Evolutionary conservation across 768 basidiomycete species (phyloP).

Genomic region (Rhizopogon salebrosus): DNA sequence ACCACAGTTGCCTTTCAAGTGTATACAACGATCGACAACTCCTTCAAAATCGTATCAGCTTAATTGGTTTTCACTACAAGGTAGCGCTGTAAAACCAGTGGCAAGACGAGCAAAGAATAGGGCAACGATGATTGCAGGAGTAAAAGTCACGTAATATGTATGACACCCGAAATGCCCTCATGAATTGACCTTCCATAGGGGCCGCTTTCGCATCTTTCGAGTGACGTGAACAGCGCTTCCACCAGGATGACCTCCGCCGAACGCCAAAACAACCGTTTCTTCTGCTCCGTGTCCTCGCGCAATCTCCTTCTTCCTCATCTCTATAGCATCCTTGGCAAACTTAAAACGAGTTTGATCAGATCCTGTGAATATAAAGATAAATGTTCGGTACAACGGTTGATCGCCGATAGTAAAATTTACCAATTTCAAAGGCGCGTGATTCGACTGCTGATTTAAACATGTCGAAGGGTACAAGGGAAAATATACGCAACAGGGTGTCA

Average conservation of each 20-base stretch:
- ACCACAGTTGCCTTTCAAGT: slow-evolving; percentile 12
- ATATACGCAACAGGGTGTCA: slow-evolving; percentile 69
- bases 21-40: slow-evolving; percentile 2
- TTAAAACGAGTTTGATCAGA: slow-evolving; percentile 85
- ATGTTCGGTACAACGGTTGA: background rate
- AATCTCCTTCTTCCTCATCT: slow-evolving; percentile 74
- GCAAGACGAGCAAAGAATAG: slow-evolving; percentile 10
- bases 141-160: slow-evolving; percentile 23
- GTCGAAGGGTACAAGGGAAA: slow-evolving; percentile 80
- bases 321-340: slow-evolving; percentile 88
- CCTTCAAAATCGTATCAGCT: background rate
- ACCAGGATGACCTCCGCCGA: slow-evolving; percentile 65
- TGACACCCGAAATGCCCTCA: slow-evolving; percentile 29
- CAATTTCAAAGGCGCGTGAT: slow-evolving; percentile 75
- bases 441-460: slow-evolving; percentile 81
- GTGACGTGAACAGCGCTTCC: slow-evolving; percentile 83
- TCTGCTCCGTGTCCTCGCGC: slow-evolving; percentile 67
- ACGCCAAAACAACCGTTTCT: slow-evolving; percentile 90
- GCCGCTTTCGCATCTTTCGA: slow-evolving; percentile 79
- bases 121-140: slow-evolving; percentile 12
- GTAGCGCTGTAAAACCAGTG: background rate
- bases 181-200: slow-evolving; percentile 77
- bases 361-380: slow-evolving; percentile 37
- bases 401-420: slow-evolving; percentile 34
- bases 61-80: background rate